A percentile compares a stretch with the other conserved stretches of the same genome.
Evolutionary conservation across 768 basidiomycete species (phyloP).

Genomic region (Strobilomyces dryophilus): DNA sequence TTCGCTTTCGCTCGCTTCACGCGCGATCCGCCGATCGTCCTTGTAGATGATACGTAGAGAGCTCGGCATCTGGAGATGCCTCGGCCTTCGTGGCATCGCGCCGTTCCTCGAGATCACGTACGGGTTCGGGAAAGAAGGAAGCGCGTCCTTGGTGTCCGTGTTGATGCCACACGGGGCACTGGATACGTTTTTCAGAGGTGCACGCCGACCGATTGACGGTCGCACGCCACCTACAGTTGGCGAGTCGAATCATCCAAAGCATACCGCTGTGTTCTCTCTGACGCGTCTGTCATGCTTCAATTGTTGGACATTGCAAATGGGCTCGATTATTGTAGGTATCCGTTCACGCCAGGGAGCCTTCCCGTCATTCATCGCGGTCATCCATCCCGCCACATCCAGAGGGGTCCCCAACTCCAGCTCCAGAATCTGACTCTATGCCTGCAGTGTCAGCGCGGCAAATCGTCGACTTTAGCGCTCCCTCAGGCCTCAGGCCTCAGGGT

Average conservation of each 20-base stretch:
- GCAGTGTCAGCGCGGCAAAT: too few species aligned
- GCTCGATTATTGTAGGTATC: conserved; percentile 4
- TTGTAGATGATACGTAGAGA: conserved; percentile 6
- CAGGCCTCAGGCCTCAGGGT: conserved; percentile 28
- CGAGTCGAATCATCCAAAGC: neutral
- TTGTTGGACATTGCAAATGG: conserved; percentile 8
- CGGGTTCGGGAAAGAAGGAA: conserved; percentile 6
- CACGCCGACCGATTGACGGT: neutral
- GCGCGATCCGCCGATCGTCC: neutral
- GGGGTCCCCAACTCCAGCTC: too few species aligned
- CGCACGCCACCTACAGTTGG: conserved; percentile 4
- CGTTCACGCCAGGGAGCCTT: neutral
- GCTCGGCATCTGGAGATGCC: conserved; percentile 6
- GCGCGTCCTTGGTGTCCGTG: conserved; percentile 1
- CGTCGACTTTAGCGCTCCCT: conserved; percentile 50
- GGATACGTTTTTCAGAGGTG: neutral
- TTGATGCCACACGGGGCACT: conserved; percentile 9
- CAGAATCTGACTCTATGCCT: too few species aligned
- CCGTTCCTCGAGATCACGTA: conserved; percentile 1
- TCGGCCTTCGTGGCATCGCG: neutral
- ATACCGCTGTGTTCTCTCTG: neutral
- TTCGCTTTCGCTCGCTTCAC: neutral
- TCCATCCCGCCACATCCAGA: too few species aligned
- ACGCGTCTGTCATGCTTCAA: neutral
- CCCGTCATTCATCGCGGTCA: neutral